Base-by-base conservation (phyloP, 1,139 yeast species). In the Magnusiomyces starmeri region DNA sequence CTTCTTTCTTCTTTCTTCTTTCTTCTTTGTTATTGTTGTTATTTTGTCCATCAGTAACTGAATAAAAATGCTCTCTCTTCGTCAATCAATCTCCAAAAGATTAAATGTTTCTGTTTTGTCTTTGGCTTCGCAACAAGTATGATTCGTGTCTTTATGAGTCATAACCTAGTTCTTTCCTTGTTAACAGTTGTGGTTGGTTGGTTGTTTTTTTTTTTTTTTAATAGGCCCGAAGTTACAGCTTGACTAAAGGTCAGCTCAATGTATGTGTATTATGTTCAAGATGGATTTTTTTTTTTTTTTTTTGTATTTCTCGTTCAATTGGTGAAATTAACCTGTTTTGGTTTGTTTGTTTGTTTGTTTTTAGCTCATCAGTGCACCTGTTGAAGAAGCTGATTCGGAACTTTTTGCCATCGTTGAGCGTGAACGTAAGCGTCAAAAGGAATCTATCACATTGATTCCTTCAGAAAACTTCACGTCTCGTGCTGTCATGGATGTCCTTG, bases 381-480 rank as follows among this genome's bases (percentile, higher is more conserved):
- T 69, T 21, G 59, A 60, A 32, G 62, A 59, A 14, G 67, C 64
- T 40, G 73, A 69, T 56, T 63, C 65, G 52, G 71, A 69, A 53
- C 68, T 69, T 25, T 61, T 61, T 60, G 75, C 76, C 59, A 87
- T 89, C 74, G 81, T 89, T 70, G 79, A 83, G 65, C 88, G 84
- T 69, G 98, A 92, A 75, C 81, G 85, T 63, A 83, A 82, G 64
- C 86, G 98, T 76, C 98, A 92, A 76, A 84, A 82, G 75, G 95
- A 88, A 72, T 88, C 96, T 35, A 84, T 92, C 67, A 95, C 88
- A 51, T 77, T 92, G 70, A 92, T 92, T 71, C 96, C 98, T 35
- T 86, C 96, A 52, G 98, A 92, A 74, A 92, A 92, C 73, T 92
- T 90, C 79, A 92, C 98, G 60, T 86, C 97, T 60, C 86, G 89